Evolutionary conservation across 768 basidiomycete genomes (phyloP), one percentile per base, ranked within the genome.

Genomic region (Amanita fuliginea): DNA sequence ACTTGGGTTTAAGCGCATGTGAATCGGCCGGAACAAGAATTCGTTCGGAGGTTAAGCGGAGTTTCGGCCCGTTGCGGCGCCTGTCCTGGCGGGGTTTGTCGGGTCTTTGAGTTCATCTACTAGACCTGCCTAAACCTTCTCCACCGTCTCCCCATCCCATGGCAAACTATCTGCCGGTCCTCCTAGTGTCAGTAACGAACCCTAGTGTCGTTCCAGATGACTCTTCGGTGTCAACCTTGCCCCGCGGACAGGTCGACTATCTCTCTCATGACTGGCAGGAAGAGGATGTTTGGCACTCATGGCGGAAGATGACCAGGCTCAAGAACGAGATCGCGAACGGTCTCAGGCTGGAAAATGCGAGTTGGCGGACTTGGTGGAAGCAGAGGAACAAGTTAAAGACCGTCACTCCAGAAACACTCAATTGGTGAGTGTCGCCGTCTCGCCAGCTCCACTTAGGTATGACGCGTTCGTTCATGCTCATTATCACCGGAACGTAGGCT

Each of bases 321-420:
- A 99, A 98, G 79, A 87, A 95, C 63, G 95, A 92, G 68, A 96
- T 99, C 61, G 81, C 90, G 5, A 98, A 99, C 63, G 95, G 95
- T 42, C 74, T 86, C 42, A 74, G 95, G 43, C 78, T 99, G 50
- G 96, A 99, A 74, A 99, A 99, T 60, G 96, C 96, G 7, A 90
- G 86, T 53, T 99, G 95, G 95, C 73, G 95, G 36, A 98, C 94
- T 1, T 99, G 95, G 95, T 97, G 94, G 84, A 97, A 98, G 69
- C 94, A 97, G 76, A 74, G 95, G 54, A 96, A 96, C 59, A 88
- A 93, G 56, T 77, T 99, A 53, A 89, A 85, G 71, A 99, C 95
- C 0, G 76, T 99, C 62, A 86, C 83, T 21, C 95, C 95, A 51
- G 96, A 99, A 72, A 96, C 94, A 3, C 80, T 99, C 58, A 99